Evolutionary conservation across 257 asterid genomes (phyloP).

Genomic region (Plantago ovata): DNA sequence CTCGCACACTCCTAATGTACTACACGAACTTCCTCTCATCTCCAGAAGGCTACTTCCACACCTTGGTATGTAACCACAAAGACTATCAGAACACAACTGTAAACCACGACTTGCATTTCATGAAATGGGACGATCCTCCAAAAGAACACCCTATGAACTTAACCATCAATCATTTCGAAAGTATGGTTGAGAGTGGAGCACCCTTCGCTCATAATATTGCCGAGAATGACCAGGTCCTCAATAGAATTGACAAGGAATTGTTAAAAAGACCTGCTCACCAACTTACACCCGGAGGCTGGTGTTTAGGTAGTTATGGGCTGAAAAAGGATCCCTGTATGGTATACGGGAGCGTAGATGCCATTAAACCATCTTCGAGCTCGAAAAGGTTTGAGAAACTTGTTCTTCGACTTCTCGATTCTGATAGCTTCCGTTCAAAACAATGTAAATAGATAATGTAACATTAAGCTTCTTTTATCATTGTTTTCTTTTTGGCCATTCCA

Average conservation of each 20-base stretch:
- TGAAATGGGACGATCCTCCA: constrained; percentile 73
- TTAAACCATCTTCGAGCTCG: constrained; percentile 68
- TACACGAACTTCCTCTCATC: constrained; percentile 89
- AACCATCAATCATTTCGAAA: constrained; percentile 46
- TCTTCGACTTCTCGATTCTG: constrained; percentile 61
- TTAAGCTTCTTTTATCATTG: background rate
- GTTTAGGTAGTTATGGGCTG: constrained; percentile 39
- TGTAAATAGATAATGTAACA: constrained; percentile 53
- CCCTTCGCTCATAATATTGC: constrained; percentile 70
- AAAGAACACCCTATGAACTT: constrained; percentile 58
- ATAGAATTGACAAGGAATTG: constrained; percentile 56
- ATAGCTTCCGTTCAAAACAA: constrained; percentile 72
- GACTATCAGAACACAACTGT: constrained; percentile 92
- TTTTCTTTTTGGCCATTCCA: background rate
- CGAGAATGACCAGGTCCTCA: constrained; percentile 46
- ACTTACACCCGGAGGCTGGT: constrained; percentile 82
- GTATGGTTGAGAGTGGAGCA: constrained; percentile 80
- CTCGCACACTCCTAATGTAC: constrained; percentile 92
- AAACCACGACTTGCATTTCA: constrained; percentile 76
- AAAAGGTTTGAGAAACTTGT: constrained; percentile 73
- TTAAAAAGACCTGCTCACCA: constrained; percentile 36
- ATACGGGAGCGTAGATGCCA: constrained; percentile 45
- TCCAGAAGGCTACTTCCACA: constrained; percentile 86
- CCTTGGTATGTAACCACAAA: constrained; percentile 78
- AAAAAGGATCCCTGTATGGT: constrained; percentile 52